Conservation (phyloP, 352 stramenopile genomes). For the Phytophthora sansomeana region DNA sequence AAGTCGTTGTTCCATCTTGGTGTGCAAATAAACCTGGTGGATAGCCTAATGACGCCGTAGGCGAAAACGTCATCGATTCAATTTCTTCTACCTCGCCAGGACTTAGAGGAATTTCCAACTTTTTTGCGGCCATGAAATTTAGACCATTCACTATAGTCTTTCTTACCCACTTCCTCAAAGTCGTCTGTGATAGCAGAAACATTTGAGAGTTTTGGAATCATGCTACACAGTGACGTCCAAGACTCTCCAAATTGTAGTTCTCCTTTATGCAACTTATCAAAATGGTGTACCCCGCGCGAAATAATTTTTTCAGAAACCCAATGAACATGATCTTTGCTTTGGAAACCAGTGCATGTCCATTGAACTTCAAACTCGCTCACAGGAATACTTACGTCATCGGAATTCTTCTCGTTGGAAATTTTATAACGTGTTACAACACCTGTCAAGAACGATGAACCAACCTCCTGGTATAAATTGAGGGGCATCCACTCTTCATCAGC, state of each 20-base stretch:
- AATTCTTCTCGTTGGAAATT: not conserved
- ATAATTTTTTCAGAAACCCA: not conserved
- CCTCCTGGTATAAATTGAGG: not conserved
- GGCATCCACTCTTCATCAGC: constrained; percentile 7
- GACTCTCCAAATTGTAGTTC: constrained; percentile 10
- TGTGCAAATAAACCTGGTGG: constrained; percentile 4
- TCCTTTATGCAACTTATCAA: constrained; percentile 1
- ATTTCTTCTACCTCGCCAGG: constrained; percentile 12
- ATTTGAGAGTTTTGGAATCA: constrained; percentile 5
- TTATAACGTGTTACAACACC: constrained; percentile 5
- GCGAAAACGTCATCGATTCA: constrained; percentile 15
- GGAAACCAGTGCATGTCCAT: not conserved
- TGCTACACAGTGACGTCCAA: constrained; percentile 5
- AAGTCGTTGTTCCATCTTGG: not conserved
- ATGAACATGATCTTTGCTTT: constrained; percentile 5
- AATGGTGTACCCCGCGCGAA: not conserved
- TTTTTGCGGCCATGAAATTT: constrained; percentile 4
- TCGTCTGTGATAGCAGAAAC: constrained; percentile 2
- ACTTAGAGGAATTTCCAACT: constrained; percentile 8
- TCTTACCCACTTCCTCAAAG: constrained; percentile 16
- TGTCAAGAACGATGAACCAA: not conserved
- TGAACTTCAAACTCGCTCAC: not conserved
- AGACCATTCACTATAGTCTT: constrained; percentile 16
- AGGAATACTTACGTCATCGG: not conserved
- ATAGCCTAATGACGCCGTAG: not conserved